These are phyloP conservation scores for Phytophthora quininea DNA, from an alignment of 352 stramenopile species.

Conservation along the genomic window DNA sequence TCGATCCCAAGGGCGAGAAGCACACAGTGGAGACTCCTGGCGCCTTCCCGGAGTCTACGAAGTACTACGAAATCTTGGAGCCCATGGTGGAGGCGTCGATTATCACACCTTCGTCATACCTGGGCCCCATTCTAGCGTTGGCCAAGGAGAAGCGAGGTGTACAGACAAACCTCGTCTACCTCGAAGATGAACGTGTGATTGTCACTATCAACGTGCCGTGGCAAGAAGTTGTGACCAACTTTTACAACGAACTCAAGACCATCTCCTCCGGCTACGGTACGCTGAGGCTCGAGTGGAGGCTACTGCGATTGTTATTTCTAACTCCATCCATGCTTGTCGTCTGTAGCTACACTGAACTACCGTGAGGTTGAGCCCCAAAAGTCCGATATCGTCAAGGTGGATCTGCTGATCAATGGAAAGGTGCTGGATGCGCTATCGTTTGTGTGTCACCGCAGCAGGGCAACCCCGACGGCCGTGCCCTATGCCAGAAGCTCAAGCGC, in stretches of 20 bases:
- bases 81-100: slow-evolving; percentile 97
- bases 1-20: slow-evolving; percentile 53
- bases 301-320: not conserved
- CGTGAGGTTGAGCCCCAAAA: slow-evolving; percentile 90
- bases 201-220: slow-evolving; percentile 96
- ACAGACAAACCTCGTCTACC: slow-evolving; percentile 93
- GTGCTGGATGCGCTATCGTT: slow-evolving; percentile 97
- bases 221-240: slow-evolving; percentile 99
- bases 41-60: slow-evolving; percentile 84
- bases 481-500: slow-evolving; percentile 96
- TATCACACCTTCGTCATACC: slow-evolving; percentile 95
- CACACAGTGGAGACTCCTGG: slow-evolving; percentile 72
- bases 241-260: slow-evolving; percentile 99
- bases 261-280: slow-evolving; percentile 95
- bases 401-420: slow-evolving; percentile 95
- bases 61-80: slow-evolving; percentile 92
- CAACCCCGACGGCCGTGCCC: slow-evolving; percentile 78
- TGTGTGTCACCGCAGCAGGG: slow-evolving; percentile 93
- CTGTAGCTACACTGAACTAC: slow-evolving; percentile 93
- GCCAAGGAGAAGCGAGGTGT: slow-evolving; percentile 90
- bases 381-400: slow-evolving; percentile 95
- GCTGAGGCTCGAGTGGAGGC: not conserved
- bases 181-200: slow-evolving; percentile 95
- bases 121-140: slow-evolving; percentile 95
- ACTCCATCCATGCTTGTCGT: slow-evolving; percentile 11